These are phyloP conservation scores for Didymella glomerata DNA, from an alignment of 2,329 filamentous ascomycete genomes.

Conservation along the genomic window DNA sequence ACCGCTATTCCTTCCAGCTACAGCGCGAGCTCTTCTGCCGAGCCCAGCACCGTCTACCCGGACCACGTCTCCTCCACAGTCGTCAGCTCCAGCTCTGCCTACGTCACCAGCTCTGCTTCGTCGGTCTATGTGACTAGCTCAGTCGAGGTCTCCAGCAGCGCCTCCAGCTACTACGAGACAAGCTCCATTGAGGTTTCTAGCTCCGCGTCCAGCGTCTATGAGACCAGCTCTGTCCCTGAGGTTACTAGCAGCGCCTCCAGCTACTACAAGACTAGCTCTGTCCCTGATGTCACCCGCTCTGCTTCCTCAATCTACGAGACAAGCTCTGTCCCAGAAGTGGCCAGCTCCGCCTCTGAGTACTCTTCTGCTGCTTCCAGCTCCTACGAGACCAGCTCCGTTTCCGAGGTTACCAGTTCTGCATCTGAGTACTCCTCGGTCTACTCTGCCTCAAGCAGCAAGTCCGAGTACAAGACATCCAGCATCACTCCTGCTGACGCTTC, in stretches of 20 bases:
- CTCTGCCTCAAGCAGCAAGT: slow-evolving; percentile 12
- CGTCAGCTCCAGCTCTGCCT: slow-evolving; percentile 13
- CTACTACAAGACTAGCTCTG: slow-evolving; percentile 9
- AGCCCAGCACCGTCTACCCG: slow-evolving; percentile 22
- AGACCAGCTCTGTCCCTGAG: slow-evolving; percentile 2
- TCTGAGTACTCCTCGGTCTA: slow-evolving; percentile 14
- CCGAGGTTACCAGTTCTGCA: slow-evolving; percentile 1
- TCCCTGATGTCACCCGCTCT: slow-evolving; percentile 5
- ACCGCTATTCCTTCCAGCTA: slow-evolving; percentile 12
- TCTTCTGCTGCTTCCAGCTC: neutral
- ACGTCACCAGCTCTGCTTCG: slow-evolving; percentile 13
- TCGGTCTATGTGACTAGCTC: neutral
- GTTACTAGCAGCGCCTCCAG: slow-evolving; percentile 18
- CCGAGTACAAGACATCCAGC: slow-evolving; percentile 12
- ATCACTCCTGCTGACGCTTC: slow-evolving; percentile 10
- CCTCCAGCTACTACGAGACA: slow-evolving; percentile 6
- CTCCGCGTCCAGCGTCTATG: slow-evolving; percentile 6
- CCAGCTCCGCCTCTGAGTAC: neutral
- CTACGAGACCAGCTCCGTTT: slow-evolving; percentile 12
- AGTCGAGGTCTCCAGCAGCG: slow-evolving; percentile 11
- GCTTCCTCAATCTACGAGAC: neutral
- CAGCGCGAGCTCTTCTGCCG: slow-evolving; percentile 11
- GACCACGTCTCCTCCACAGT: slow-evolving; percentile 16
- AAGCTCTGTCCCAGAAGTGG: neutral
- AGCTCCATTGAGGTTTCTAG: slow-evolving; percentile 3